Evolutionary conservation across 371 early-diverging fungal species (phyloP), one percentile per base, ranked within the genome.

Genomic region (Haplosporangium sp.): DNA sequence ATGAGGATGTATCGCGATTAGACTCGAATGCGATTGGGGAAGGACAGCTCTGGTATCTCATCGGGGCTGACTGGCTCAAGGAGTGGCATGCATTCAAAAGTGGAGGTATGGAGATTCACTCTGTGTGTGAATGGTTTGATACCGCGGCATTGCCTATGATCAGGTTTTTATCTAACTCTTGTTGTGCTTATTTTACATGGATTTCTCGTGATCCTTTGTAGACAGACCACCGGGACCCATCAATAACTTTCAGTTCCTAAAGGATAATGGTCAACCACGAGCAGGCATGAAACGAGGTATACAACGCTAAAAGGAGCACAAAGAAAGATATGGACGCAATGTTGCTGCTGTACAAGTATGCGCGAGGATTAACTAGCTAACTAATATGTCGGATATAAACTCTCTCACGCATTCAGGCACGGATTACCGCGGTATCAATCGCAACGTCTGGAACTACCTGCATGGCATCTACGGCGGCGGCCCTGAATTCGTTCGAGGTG

Each of bases 11-110:
- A 41, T 11, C 59, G 0, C 48, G 21, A 36, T 57, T 83, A 13
- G 83, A 83, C 50, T 71, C 83, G 2, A 83, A 57, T 51, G 45
- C 40, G 46, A 77, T 83, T 52, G 50, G 52, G 1, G 62, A 64
- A 6, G 80, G 74, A 5, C 77, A 81, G 55, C 79, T 71, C 45
- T 83, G 83, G 83, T 83, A 64, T 55, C 76, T 83, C 36, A 81
- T 83, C 36, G 69, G 83, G 12, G 69, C 81, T 3, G 59, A 69
- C 54, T 83, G 83, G 83, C 71, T 83, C 11, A 62, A 67, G 60
- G 79, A 68, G 41, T 83, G 83, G 83, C 82, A 81, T 38, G 64
- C 73, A 20, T 83, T 83, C 66, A 83, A 83, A 51, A 55, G 66
- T 12, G 83, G 83, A 62, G 82, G 81, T 82, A 66, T 56, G 42